Evolutionary conservation across 2,329 filamentous ascomycete species (phyloP).

Genomic region (Salinomyces thailandicus): DNA sequence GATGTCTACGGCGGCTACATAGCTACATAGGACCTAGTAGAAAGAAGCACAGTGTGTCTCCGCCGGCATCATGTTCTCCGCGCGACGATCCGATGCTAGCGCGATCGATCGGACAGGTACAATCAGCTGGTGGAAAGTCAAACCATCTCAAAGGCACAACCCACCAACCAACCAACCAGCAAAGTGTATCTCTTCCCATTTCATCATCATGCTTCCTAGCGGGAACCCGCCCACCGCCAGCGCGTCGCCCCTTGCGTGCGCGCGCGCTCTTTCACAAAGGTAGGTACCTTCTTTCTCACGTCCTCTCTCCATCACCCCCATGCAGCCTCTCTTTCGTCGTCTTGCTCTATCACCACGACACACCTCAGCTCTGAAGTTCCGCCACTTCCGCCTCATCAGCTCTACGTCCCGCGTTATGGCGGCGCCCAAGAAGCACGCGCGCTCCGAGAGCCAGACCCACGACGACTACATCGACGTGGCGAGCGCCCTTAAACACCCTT

Average conservation of each 20-base stretch:
- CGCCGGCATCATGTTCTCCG: too few relatives aligned
- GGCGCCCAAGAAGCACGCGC: constrained; percentile 10
- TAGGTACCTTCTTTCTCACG: neutral
- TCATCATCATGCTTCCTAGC: too few relatives aligned
- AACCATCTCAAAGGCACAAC: neutral
- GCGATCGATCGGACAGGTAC: neutral
- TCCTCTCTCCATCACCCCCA: neutral
- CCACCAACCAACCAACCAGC: neutral
- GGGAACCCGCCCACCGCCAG: too few relatives aligned
- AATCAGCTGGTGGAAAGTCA: too few relatives aligned
- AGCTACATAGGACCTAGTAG: too few relatives aligned
- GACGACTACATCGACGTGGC: constrained; percentile 10
- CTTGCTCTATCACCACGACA: too few relatives aligned
- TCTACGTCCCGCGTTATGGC: neutral
- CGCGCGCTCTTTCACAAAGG: neutral
- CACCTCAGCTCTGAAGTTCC: neutral
- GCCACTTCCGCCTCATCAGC: neutral
- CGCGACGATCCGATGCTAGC: too few relatives aligned
- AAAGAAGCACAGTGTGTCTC: too few relatives aligned
- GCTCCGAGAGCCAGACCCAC: constrained; percentile 7
- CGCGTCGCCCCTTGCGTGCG: neutral
- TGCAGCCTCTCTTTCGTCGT: neutral
- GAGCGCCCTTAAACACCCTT: constrained; percentile 31
- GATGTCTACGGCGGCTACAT: too few relatives aligned
- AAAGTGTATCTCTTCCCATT: neutral